Evolutionary conservation across 768 basidiomycete species (phyloP), one percentile per base, ranked within the genome.

Genomic region (Saitozyma podzolica): DNA sequence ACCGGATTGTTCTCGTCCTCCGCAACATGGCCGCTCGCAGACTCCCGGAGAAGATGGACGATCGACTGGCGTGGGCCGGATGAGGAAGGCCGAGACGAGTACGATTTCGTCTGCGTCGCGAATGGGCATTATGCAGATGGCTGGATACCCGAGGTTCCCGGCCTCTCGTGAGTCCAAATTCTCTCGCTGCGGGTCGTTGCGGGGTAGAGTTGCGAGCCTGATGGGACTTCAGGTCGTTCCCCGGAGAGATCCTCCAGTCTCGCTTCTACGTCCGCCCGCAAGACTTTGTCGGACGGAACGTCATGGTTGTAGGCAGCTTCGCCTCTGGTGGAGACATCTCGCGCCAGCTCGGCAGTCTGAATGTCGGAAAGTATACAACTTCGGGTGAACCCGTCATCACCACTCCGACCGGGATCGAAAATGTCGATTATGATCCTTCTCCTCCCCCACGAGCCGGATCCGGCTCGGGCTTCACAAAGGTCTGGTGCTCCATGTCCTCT

Each of bases 281-380:
- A 11, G 67, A 70, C 11, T 79, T 68, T 50, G 39, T 45, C 40
- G 68, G 76, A 19, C 63, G 76, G 65, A 78, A 65, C 0, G 75
- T 81, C 16, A 68, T 82, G 42, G 80, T 82, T 1, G 71, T 82
- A 14, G 80, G 81, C 3, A 77, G 76, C 13, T 77, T 69, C 43
- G 80, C 80, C 9, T 81, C 80, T 0, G 81, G 81, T 0, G 78
- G 79, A 49, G 81, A 82, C 57, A 72, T 81, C 16, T 73, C 78
- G 0, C 50, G 72, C 53, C 65, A 64, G 40, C 43, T 74, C n/a
- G 70, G 61, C 8, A 42, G 51, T 37, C 58, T 64, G 14, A 70
- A 68, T 54, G 29, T 67, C 41, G 59, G 47, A 39, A 54, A 54
- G 57, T 61, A 52, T 20, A 53, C 50, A 0, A 39, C 59, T 14